Evolutionary conservation across 352 stramenopile species (phyloP).

Genomic region (Elongisporangium undulatum): DNA sequence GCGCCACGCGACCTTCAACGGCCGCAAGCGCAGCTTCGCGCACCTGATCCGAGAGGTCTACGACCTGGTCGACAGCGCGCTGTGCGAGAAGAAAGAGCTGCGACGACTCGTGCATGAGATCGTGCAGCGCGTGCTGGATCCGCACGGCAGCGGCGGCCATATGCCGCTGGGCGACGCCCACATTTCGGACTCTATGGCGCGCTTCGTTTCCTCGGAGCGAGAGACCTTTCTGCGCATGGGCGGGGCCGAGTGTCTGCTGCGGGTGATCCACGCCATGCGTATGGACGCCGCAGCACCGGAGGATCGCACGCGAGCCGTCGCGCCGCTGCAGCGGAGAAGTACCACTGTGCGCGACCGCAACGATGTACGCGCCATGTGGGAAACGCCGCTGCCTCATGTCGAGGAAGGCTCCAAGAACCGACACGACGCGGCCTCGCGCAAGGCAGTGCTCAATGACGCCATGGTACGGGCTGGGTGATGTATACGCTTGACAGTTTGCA

Average conservation of each 20-base stretch:
- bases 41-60: constrained; percentile 67
- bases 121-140: constrained; percentile 65
- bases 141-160: constrained; percentile 23
- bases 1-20: constrained; percentile 37
- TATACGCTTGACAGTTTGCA: neutral
- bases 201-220: constrained; percentile 42
- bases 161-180: constrained; percentile 5
- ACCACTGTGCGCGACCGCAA: constrained; percentile 25
- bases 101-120: constrained; percentile 65
- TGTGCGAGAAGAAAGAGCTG: constrained; percentile 50
- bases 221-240: constrained; percentile 70
- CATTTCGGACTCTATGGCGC: constrained; percentile 16
- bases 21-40: constrained; percentile 39
- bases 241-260: constrained; percentile 68
- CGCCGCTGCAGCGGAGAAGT: constrained; percentile 16
- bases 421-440: constrained; percentile 38
- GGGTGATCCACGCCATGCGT: constrained; percentile 64
- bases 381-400: constrained; percentile 28
- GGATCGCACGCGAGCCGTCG: constrained; percentile 4
- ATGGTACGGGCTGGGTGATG: constrained; percentile 25
- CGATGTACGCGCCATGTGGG: constrained; percentile 59
- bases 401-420: constrained; percentile 30
- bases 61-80: constrained; percentile 39
- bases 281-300: constrained; percentile 35
- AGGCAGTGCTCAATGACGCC: constrained; percentile 64